Conservation (phyloP, 805 yeast species). For the Candida stauntonica region DNA sequence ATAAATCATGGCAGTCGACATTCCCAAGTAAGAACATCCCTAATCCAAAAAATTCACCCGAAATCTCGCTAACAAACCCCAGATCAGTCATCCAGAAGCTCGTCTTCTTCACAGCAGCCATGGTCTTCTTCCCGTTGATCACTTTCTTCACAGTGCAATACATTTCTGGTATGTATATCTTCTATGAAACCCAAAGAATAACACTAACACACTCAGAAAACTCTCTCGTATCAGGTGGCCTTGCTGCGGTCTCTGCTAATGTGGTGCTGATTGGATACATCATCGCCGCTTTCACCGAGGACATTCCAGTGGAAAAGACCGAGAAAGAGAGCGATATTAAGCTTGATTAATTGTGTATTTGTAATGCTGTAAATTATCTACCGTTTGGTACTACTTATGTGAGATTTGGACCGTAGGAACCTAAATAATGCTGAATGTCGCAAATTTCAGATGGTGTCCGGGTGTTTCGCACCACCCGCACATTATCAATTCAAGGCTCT, state of each 20-base stretch:
- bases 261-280: slow-evolving; percentile 70
- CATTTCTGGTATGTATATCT: slow-evolving; percentile 19
- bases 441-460: background rate
- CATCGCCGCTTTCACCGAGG: slow-evolving; percentile 70
- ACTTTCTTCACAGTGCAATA: slow-evolving; percentile 57
- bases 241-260: slow-evolving; percentile 76
- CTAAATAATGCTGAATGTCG: too few species aligned
- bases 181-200: slow-evolving; percentile 4
- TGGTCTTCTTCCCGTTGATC: slow-evolving; percentile 64
- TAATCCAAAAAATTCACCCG: background rate
- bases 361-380: too few species aligned
- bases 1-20: slow-evolving; percentile 24
- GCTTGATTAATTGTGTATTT: slow-evolving; percentile 18
- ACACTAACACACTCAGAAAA: slow-evolving; percentile 29
- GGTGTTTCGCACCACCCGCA: background rate
- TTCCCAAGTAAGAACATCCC: slow-evolving; percentile 21
- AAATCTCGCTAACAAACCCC: too few species aligned
- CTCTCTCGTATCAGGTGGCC: slow-evolving; percentile 68
- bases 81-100: slow-evolving; percentile 65
- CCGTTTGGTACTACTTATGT: too few species aligned
- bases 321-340: slow-evolving; percentile 37
- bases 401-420: too few species aligned
- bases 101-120: slow-evolving; percentile 68
- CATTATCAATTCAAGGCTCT: too few species aligned
- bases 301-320: slow-evolving; percentile 30